These are phyloP conservation scores for Adansonia gregorii DNA, from an alignment of 441 rosid species.

Conservation along the genomic window DNA sequence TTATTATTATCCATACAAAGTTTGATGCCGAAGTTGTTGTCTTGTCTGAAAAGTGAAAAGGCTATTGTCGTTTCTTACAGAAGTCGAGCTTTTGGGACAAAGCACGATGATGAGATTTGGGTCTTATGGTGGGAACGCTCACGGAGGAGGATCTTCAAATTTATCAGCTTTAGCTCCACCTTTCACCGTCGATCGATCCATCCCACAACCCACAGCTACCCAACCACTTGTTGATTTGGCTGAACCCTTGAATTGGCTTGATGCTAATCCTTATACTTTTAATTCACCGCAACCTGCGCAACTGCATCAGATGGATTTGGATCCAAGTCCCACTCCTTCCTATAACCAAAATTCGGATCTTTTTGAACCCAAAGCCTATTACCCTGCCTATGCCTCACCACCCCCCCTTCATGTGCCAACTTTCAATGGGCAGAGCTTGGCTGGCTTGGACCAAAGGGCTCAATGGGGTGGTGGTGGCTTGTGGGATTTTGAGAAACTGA, in stretches of 20 bases:
- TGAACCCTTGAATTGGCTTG: constrained; percentile 35
- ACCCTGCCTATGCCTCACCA: constrained; percentile 39
- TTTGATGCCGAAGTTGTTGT: not conserved
- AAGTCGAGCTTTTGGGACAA: not conserved
- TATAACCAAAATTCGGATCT: constrained; percentile 31
- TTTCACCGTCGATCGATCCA: constrained; percentile 52
- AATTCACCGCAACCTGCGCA: constrained; percentile 29
- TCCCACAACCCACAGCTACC: constrained; percentile 31
- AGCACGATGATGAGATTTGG: constrained; percentile 49
- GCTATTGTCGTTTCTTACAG: not conserved
- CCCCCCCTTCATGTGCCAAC: constrained; percentile 33
- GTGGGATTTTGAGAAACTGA: constrained; percentile 39
- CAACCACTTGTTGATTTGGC: constrained; percentile 41
- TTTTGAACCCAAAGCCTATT: constrained; percentile 43
- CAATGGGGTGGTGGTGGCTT: constrained; percentile 38
- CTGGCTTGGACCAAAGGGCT: constrained; percentile 31
- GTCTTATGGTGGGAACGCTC: constrained; percentile 26
- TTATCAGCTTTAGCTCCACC: constrained; percentile 68
- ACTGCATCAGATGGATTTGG: constrained; percentile 29
- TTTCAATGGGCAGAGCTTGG: constrained; percentile 35
- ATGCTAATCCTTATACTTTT: constrained; percentile 16
- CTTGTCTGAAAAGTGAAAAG: not conserved
- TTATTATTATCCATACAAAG: not conserved
- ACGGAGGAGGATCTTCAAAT: constrained; percentile 57
- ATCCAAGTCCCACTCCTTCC: constrained; percentile 30